Base-by-base conservation (phyloP, 257 asterid genomes). In the Rauvolfia tetraphylla region DNA sequence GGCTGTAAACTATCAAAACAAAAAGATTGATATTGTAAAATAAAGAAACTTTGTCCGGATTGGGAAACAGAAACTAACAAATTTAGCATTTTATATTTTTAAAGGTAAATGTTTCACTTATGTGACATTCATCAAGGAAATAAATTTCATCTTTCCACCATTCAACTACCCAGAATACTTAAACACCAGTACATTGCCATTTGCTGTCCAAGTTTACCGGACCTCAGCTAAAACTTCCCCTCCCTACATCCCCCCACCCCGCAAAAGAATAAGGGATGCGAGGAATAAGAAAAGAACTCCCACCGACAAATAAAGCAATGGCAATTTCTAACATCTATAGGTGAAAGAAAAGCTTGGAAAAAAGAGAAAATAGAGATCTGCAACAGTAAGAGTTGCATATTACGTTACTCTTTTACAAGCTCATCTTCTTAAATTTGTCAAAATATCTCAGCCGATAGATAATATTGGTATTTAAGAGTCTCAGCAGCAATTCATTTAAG, bases 341-440 rank as follows among this genome's bases (percentile, higher is more conserved):
- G 65, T 65, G 33, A 75, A 27, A 9, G 12, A 13, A 71, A 5
- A 34, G 27, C 44, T 34, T 18, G 46, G 27, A 66, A 20, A 25
- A 3, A 6, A 18, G 12, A 56, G 23, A 42, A 20, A 62, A 46
- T 59, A 59, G 57, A 71, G 81, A 78, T 78, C 76, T 71, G 53
- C 65, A 71, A 23, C 48, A 61, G 25, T 41, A 53, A 29, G 34
- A 61, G 31, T 27, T 38, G 14, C 46, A 20, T 25, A n/a, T n/a
- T 14, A 27, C 15, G 20, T 13, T 42, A 42, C 31, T 6, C n/a
- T 7, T 42, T 62, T 3, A 44, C 2, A 48, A 22, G 36, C 76
- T 33, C 12, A 58, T 31, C 13, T 22, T 72, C 57, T 36, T 61
- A 76, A 66, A 51, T 48, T 34, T 33, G 63, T 15, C 54, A 58